These are phyloP conservation scores for Candida boleticola DNA, from an alignment of 805 yeast genomes.

Conservation along the genomic window DNA sequence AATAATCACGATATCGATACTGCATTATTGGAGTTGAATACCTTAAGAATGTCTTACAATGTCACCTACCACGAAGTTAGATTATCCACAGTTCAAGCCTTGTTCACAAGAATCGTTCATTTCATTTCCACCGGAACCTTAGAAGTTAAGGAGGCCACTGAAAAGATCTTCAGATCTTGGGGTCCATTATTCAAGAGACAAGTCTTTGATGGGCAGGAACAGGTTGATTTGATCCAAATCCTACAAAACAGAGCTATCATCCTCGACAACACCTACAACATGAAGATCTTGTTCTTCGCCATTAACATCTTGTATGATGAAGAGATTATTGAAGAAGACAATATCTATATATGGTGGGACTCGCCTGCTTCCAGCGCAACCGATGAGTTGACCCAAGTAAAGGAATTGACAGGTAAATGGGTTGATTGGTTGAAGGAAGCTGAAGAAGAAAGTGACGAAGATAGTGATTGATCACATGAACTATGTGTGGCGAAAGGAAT, in stretches of 20 bases:
- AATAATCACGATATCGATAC: conserved; percentile 92
- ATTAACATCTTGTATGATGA: conserved; percentile 67
- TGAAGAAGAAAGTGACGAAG: conserved; percentile 47
- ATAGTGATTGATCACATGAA: conserved; percentile 25
- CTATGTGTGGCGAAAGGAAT: no score
- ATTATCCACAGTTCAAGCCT: conserved; percentile 71
- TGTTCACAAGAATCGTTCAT: conserved; percentile 66
- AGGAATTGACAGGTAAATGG: conserved; percentile 65
- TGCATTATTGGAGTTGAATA: conserved; percentile 87
- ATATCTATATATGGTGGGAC: conserved; percentile 82
- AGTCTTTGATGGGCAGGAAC: conserved; percentile 78
- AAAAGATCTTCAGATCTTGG: conserved; percentile 79
- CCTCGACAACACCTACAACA: conserved; percentile 40
- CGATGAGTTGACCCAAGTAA: conserved; percentile 45
- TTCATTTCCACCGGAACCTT: conserved; percentile 76
- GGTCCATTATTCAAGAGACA: conserved; percentile 78
- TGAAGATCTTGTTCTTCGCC: conserved; percentile 51
- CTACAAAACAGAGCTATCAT: conserved; percentile 45
- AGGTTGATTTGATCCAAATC: conserved; percentile 61
- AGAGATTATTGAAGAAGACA: conserved; percentile 82
- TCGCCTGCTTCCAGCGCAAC: conserved; percentile 31
- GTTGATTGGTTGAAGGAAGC: conserved; percentile 87
- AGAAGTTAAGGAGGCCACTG: conserved; percentile 71
- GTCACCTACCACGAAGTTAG: conserved; percentile 93
- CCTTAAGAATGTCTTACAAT: conserved; percentile 96